phyloP scores from a whole-genome alignment of 495 filamentous ascomycete species.

The Wilcoxina mikolae region DNA sequence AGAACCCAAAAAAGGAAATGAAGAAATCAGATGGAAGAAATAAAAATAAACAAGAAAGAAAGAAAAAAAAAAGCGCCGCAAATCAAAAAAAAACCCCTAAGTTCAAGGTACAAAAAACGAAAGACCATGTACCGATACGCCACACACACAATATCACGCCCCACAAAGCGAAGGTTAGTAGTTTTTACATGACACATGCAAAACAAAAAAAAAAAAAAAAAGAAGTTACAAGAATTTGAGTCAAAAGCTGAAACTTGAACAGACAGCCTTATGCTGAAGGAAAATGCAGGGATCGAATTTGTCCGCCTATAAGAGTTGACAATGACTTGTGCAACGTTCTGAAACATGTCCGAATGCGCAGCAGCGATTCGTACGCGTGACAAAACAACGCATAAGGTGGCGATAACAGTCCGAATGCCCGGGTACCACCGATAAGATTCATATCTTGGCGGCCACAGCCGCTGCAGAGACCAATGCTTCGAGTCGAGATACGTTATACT shows the following conservation, averaged over 20 bases:
- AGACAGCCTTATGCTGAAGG: not conserved
- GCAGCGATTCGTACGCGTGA: conserved; percentile 13
- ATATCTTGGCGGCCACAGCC: conserved; percentile 17
- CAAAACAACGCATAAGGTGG: conserved; percentile 12
- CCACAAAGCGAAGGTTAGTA: too few relatives aligned
- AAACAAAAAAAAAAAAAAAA: conserved; percentile 10
- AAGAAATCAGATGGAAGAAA: not conserved
- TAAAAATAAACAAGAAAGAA: conserved; percentile 2
- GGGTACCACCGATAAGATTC: not conserved
- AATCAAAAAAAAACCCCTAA: not conserved
- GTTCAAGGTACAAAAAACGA: too few relatives aligned
- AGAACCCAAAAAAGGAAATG: not conserved
- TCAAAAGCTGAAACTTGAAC: not conserved
- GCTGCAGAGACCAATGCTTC: conserved; percentile 22
- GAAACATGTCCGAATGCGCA: conserved; percentile 11
- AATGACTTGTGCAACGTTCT: not conserved
- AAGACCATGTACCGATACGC: too few relatives aligned
- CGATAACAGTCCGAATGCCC: not conserved
- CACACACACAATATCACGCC: too few relatives aligned
- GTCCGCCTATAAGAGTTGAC: not conserved
- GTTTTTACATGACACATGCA: conserved; percentile 11
- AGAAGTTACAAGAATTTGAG: conserved; percentile 5
- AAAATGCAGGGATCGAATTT: not conserved
- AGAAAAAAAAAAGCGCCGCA: conserved; percentile 5
- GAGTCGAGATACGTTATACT: conserved; percentile 2